These are phyloP conservation scores for Pterocarpus macrocarpus DNA, from an alignment of 306 rosid genomes.

Conservation along the genomic window DNA sequence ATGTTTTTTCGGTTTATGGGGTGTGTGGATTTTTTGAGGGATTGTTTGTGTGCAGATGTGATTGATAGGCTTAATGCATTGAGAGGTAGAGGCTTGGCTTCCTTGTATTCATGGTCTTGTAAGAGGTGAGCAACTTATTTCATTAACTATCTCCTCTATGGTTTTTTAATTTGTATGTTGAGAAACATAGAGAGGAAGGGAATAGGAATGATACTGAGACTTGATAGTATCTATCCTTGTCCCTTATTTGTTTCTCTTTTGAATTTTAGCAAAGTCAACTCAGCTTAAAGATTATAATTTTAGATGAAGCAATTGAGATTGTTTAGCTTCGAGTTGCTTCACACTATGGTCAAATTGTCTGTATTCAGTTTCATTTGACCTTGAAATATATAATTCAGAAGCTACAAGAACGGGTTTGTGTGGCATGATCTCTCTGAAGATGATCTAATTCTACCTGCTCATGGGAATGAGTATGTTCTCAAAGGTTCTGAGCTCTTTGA, in stretches of 20 bases:
- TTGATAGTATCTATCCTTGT: slow-evolving; percentile 21
- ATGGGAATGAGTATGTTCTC: slow-evolving; percentile 90
- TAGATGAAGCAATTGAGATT: slow-evolving; percentile 12
- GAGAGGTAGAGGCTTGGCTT: slow-evolving; percentile 96
- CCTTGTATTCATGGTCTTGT: slow-evolving; percentile 90
- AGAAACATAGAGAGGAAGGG: slow-evolving; percentile 18
- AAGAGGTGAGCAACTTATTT: slow-evolving; percentile 69
- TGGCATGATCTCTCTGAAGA: slow-evolving; percentile 96
- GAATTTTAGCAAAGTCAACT: slow-evolving; percentile 22
- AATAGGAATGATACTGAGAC: not conserved
- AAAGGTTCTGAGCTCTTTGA: slow-evolving; percentile 96
- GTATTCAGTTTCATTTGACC: not conserved
- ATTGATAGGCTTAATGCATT: slow-evolving; percentile 73
- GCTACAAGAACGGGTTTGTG: slow-evolving; percentile 91
- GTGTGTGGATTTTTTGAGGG: slow-evolving; percentile 15
- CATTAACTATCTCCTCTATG: not conserved
- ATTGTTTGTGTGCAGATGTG: slow-evolving; percentile 68
- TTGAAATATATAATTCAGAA: slow-evolving; percentile 58
- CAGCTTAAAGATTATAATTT: slow-evolving; percentile 2
- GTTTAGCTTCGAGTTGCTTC: slow-evolving; percentile 23
- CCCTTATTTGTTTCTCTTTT: slow-evolving; percentile 4
- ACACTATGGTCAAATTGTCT: slow-evolving; percentile 13
- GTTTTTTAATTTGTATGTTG: slow-evolving; percentile 38
- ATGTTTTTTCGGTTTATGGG: not conserved
- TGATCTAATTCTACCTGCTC: slow-evolving; percentile 84